Conservation (phyloP, 2,329 filamentous ascomycete genomes). For the Fusarium newnesense region DNA sequence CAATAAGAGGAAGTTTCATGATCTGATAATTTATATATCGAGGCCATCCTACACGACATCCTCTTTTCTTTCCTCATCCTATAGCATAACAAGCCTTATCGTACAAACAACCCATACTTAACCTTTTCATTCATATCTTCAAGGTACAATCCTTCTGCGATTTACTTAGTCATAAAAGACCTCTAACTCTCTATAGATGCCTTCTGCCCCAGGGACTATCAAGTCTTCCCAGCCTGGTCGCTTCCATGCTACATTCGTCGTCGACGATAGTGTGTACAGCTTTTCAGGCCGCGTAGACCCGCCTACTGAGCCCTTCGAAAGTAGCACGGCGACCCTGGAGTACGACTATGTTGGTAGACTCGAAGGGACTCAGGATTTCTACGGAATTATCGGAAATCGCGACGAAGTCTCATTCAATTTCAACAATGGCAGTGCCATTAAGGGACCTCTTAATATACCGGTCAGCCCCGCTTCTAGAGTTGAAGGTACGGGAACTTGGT, state of each 20-base stretch:
- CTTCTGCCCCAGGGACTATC: not conserved
- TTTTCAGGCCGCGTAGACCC: not conserved
- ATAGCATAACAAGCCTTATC: not conserved
- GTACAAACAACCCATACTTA: too few species aligned
- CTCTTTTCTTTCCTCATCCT: not conserved
- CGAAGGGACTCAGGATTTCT: not conserved
- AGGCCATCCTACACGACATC: fast-evolving
- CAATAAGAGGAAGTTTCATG: fast-evolving
- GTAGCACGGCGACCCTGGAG: not conserved
- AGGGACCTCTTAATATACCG: not conserved
- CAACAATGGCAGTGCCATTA: not conserved
- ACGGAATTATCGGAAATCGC: not conserved
- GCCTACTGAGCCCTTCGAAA: not conserved
- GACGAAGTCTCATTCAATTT: not conserved
- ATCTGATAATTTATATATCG: not conserved
- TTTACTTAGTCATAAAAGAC: fast-evolving
- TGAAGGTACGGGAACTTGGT: fast-evolving
- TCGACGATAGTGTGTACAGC: fast-evolving
- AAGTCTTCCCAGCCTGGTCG: fast-evolving
- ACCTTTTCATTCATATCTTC: not conserved
- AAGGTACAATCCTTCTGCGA: not conserved
- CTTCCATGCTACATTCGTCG: not conserved
- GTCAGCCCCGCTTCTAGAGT: not conserved
- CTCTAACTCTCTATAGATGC: not conserved
- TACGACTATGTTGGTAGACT: not conserved